These are phyloP conservation scores for Zymoseptoria tritici DNA, from an alignment of 2,329 filamentous ascomycete species.

Conservation along the genomic window DNA sequence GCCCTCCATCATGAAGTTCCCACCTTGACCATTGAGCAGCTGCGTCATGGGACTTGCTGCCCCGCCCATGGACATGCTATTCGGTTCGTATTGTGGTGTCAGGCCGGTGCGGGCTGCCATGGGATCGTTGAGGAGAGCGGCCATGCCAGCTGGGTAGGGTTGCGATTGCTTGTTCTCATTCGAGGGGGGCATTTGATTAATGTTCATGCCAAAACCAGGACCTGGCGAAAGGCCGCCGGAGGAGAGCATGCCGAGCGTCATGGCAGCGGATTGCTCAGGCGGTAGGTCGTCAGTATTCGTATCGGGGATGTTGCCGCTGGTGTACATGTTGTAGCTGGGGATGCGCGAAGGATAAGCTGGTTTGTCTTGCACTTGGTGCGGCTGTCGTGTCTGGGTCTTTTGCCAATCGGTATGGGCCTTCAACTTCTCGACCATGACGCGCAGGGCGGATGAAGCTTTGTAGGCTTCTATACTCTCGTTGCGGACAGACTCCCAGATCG, in stretches of 20 bases:
- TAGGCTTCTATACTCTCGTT: conserved; percentile 81
- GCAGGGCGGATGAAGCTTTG: conserved; percentile 75
- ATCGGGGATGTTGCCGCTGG: conserved; percentile 23
- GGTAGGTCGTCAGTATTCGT: conserved; percentile 49
- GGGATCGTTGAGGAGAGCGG: conserved; percentile 29
- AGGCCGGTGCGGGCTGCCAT: conserved; percentile 25
- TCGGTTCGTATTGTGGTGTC: conserved; percentile 30
- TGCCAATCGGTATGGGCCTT: conserved; percentile 39
- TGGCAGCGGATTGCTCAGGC: conserved; percentile 58
- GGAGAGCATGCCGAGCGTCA: conserved; percentile 63
- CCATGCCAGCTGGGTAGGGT: conserved; percentile 29
- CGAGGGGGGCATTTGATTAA: conserved; percentile 10
- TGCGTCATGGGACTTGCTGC: conserved; percentile 29
- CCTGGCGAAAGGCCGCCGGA: conserved; percentile 51
- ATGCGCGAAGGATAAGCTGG: conserved; percentile 2
- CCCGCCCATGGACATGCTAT: conserved; percentile 24
- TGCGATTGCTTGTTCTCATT: conserved; percentile 8
- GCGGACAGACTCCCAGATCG: conserved; percentile 72
- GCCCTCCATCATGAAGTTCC: conserved; percentile 42
- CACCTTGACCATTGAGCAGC: conserved; percentile 26
- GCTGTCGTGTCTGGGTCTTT: conserved; percentile 3
- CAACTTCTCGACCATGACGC: conserved; percentile 76
- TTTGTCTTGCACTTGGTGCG: conserved; percentile 2
- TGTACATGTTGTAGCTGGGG: conserved; percentile 25
- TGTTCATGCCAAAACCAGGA: conserved; percentile 15